phyloP scores from a whole-genome alignment of 2,329 filamentous ascomycete species.

The Aspergillus chevalieri region DNA sequence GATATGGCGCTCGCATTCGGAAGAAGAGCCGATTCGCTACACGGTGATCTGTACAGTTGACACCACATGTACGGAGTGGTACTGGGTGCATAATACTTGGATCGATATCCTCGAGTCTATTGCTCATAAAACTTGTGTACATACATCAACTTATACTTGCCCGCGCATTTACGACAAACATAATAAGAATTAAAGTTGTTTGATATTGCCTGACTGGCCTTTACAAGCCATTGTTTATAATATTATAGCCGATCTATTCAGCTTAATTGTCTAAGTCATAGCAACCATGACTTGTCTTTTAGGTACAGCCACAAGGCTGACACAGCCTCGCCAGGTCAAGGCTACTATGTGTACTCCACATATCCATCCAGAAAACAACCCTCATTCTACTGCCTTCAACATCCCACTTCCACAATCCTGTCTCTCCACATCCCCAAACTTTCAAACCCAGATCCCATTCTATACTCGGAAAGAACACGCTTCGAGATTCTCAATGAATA shows the following conservation, averaged over 20 bases:
- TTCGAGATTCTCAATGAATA: conserved; percentile 4
- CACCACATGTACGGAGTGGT: not conserved
- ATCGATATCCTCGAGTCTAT: too few relatives aligned
- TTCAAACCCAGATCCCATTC: not conserved
- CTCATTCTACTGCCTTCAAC: not conserved
- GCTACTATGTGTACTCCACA: not conserved
- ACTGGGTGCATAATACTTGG: not conserved
- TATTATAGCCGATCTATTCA: not conserved
- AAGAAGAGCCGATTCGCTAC: conserved; percentile 36
- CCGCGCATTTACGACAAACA: too few relatives aligned
- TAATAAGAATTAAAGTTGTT: too few relatives aligned
- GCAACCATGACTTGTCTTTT: not conserved
- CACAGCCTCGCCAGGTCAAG: not conserved
- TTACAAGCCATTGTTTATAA: too few relatives aligned
- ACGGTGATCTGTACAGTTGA: conserved; percentile 4
- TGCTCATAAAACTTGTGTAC: not conserved
- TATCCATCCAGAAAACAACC: not conserved
- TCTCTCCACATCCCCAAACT: not conserved
- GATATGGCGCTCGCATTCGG: conserved; percentile 37
- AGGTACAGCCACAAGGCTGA: not conserved
- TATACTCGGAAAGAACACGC: not conserved
- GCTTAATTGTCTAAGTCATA: not conserved
- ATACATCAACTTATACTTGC: not conserved
- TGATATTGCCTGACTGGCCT: too few relatives aligned
- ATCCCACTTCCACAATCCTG: not conserved